A percentile compares a stretch with the other conserved stretches of the same genome.
These are phyloP conservation scores for Pyricularia sp. DNA, from an alignment of 2,329 filamentous ascomycete species.

Conservation along the genomic window DNA sequence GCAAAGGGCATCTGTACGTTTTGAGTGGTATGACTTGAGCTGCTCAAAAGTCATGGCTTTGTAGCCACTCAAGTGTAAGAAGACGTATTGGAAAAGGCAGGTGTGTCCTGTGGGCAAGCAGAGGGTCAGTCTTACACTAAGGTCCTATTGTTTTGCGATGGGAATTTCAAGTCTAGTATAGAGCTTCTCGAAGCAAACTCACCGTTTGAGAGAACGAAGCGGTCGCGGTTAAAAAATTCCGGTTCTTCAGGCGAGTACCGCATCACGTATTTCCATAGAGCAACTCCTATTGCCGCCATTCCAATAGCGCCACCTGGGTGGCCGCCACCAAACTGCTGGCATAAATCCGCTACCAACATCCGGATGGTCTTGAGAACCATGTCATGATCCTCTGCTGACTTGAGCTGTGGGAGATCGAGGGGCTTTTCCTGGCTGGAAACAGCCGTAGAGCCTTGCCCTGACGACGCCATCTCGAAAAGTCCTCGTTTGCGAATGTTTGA, in stretches of 20 bases:
- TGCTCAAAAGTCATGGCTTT: constrained; percentile 41
- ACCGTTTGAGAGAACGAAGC: constrained; percentile 50
- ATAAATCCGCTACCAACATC: constrained; percentile 56
- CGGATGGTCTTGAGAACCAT: constrained; percentile 51
- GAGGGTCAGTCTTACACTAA: neutral
- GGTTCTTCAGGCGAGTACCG: constrained; percentile 42
- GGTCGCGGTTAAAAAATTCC: constrained; percentile 47
- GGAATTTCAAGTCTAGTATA: no score
- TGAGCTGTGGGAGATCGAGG: neutral
- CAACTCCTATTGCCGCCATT: constrained; percentile 26
- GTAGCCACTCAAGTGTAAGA: constrained; percentile 40
- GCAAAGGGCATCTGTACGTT: constrained; percentile 30
- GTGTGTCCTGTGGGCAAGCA: constrained; percentile 25
- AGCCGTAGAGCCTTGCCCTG: neutral
- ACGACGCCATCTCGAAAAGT: neutral
- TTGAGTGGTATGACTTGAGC: constrained; percentile 40
- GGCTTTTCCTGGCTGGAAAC: neutral
- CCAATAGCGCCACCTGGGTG: constrained; percentile 39
- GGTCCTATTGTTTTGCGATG: no score
- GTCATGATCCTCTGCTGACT: constrained; percentile 18
- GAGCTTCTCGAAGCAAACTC: neutral
- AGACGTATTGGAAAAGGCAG: constrained; percentile 39
- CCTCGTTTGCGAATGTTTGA: neutral
- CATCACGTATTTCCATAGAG: constrained; percentile 51
- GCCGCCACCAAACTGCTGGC: constrained; percentile 60